phyloP scores from a whole-genome alignment of 495 filamentous ascomycete species.

The Penicillium diatomitis region DNA sequence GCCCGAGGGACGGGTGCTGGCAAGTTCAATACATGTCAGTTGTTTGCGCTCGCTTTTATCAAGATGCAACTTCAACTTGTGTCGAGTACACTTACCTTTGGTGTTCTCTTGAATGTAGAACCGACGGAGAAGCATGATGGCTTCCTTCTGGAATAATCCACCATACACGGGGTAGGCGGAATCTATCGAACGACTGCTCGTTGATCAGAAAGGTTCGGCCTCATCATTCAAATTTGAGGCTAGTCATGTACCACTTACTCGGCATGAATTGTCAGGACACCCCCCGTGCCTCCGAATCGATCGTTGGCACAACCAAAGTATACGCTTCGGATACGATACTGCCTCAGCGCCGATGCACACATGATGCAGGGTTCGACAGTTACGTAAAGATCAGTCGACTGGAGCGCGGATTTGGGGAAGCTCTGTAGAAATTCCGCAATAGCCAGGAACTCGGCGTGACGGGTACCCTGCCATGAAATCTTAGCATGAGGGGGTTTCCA shows the following conservation, averaged over 20 bases:
- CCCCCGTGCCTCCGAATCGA: slow-evolving; percentile 90
- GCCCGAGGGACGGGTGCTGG: slow-evolving; percentile 54
- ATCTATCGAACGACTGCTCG: slow-evolving; percentile 49
- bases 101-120: slow-evolving; percentile 98
- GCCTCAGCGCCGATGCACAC: slow-evolving; percentile 88
- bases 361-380: slow-evolving; percentile 98
- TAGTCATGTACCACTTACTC: slow-evolving; percentile 39
- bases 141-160: slow-evolving; percentile 77
- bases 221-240: neutral
- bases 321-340: slow-evolving; percentile 70
- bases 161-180: slow-evolving; percentile 66
- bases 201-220: slow-evolving; percentile 4
- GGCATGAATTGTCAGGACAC: slow-evolving; percentile 76
- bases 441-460: slow-evolving; percentile 90
- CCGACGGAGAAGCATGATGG: slow-evolving; percentile 78
- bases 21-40: slow-evolving; percentile 1
- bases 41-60: no score
- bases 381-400: slow-evolving; percentile 76
- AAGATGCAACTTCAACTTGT: neutral
- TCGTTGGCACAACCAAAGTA: slow-evolving; percentile 95
- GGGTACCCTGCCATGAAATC: slow-evolving; percentile 54
- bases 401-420: slow-evolving; percentile 51
- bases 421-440: slow-evolving; percentile 52
- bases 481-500: neutral
- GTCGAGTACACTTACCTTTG: slow-evolving; percentile 47